Conservation (phyloP, 2,329 filamentous ascomycete species). For the Microsporum ferrugineum region DNA sequence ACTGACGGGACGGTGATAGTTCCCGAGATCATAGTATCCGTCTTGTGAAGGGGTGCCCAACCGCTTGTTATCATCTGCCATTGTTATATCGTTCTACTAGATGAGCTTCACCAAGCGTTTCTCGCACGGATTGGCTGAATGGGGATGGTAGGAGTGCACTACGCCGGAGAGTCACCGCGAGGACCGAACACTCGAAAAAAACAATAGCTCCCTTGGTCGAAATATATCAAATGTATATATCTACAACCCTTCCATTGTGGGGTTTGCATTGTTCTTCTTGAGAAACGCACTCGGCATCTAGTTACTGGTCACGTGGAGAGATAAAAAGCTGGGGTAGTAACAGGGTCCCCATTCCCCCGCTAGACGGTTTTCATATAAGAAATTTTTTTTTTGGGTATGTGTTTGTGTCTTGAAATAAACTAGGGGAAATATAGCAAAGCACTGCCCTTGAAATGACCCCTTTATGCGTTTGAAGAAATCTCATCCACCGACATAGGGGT, state of each 20-base stretch:
- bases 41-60: not conserved
- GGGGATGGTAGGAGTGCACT: not conserved
- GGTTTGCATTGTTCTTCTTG: not conserved
- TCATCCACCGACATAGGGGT: not conserved
- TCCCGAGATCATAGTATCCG: constrained; percentile 45
- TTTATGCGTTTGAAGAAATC: too few relatives aligned
- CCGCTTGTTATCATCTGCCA: not conserved
- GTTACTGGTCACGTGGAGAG: not conserved
- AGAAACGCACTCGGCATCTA: not conserved
- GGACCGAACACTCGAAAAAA: not conserved
- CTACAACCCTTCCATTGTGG: not conserved
- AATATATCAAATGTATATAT: not conserved
- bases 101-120: not conserved
- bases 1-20: constrained; percentile 45
- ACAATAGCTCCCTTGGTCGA: not conserved
- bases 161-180: not conserved
- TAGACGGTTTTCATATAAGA: not conserved
- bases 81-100: not conserved
- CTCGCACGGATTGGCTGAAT: not conserved
- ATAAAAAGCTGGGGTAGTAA: not conserved
- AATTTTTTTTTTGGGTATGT: not conserved
- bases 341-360: not conserved
- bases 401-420: not conserved
- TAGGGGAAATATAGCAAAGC: too few relatives aligned
- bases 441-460: too few relatives aligned